Evolutionary conservation across 2,329 filamentous ascomycete genomes (phyloP), one percentile per base, ranked within the genome.

Genomic region (Tolypocladium inflatum): DNA sequence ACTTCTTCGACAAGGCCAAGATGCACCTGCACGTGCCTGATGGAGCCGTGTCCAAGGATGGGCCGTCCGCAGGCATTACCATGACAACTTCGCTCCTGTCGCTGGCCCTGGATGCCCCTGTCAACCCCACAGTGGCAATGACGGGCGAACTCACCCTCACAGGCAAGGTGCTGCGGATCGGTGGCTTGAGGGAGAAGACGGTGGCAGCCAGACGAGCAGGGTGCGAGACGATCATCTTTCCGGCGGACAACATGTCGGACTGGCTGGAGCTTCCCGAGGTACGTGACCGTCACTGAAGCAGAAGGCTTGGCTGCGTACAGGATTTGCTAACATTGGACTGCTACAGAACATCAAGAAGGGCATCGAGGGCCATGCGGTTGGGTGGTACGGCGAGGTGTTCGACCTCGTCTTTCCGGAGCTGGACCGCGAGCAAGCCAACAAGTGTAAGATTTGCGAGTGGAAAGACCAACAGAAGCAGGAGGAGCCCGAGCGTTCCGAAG

Each of bases 191-290:
- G 53, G 94, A 99, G 78, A 99, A 99, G 86, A 97, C 94, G 8
- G 93, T 99, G 43, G 94, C 94, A 37, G 95, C 94, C 59, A 84
- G 92, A 68, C 82, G 94, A 63, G 94, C 94, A 26, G 94, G 95
- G 57, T 95, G 91, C 67, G 94, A 88, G 73, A 96, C 86, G 73
- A 87, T 99, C 66, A 87, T 99, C 62, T 99, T 99, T 81, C 94
- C 94, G 33, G 84, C 86, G 65, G 95, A 99, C 76, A 97, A 97
- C 74, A 85, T 89, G 80, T 94, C 90, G 58, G 94, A 99, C 79
- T 99, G 94, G 95, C 78, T 97, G 55, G 94, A 99, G 74, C 80
- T 99, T 65, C 94, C 95, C 57, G 88, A 97, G 81, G 94, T 97
- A 83, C 73, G 90, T 81, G 30, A 56, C 56, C n/a, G 57, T 48